phyloP scores from a whole-genome alignment of 106 monocot species.

The Gastrodia elata region DNA sequence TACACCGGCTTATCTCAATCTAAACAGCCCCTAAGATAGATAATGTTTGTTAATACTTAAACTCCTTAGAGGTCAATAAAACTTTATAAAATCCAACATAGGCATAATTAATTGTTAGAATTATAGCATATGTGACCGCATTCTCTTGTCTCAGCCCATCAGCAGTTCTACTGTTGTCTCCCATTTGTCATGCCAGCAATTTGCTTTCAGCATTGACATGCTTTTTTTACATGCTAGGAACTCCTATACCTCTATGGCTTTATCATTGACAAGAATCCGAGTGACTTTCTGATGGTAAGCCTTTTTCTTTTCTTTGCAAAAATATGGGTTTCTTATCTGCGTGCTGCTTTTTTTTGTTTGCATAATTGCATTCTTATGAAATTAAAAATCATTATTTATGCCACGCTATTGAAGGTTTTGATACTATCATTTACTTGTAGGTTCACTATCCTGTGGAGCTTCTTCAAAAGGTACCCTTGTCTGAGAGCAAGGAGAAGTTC shows the following conservation, averaged over 20 bases:
- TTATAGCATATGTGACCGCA: too few species aligned
- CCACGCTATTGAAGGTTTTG: background rate
- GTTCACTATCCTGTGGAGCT: slow-evolving; percentile 89
- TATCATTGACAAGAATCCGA: slow-evolving; percentile 64
- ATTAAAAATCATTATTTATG: background rate
- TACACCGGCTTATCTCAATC: too few species aligned
- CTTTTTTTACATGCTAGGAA: slow-evolving; percentile 42
- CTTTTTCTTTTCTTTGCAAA: background rate
- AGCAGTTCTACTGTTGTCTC: background rate
- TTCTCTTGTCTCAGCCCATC: background rate
- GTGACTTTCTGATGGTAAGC: slow-evolving; percentile 91
- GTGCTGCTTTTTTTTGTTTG: background rate
- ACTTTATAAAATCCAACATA: too few species aligned
- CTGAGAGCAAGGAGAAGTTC: slow-evolving; percentile 51
- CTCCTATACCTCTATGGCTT: slow-evolving; percentile 94
- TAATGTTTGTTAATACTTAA: too few species aligned
- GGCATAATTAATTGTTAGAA: too few species aligned
- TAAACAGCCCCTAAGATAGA: too few species aligned
- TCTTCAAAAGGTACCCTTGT: slow-evolving; percentile 37
- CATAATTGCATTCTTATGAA: background rate
- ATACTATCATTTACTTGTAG: slow-evolving; percentile 16
- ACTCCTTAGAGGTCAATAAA: too few species aligned
- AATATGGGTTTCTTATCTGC: background rate
- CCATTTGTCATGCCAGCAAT: background rate
- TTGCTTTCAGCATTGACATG: slow-evolving; percentile 2